phyloP scores from a whole-genome alignment of 805 yeast species.

The Ogataea methylovora region DNA sequence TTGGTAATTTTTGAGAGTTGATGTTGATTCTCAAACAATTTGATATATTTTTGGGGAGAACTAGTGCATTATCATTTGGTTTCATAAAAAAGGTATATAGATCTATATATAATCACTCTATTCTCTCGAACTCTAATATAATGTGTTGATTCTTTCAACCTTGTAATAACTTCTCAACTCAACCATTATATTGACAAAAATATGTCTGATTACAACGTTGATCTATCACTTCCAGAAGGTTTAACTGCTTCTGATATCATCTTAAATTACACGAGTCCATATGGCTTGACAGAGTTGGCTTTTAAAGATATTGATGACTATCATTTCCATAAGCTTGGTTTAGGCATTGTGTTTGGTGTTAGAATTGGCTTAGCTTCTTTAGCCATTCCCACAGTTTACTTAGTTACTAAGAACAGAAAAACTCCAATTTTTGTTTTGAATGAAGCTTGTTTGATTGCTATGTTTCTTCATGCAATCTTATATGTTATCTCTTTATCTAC shows the following conservation, averaged over 20 bases:
- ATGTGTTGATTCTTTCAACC: too few species aligned
- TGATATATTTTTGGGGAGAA: background rate
- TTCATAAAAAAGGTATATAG: too few species aligned
- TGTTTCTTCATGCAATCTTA: conserved; percentile 55
- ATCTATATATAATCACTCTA: too few species aligned
- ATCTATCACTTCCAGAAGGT: conserved; percentile 11
- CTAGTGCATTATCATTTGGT: too few species aligned
- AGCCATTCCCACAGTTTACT: conserved; percentile 34
- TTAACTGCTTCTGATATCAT: conserved; percentile 11
- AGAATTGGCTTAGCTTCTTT: conserved; percentile 52
- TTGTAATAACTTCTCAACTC: too few species aligned
- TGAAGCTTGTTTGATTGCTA: conserved; percentile 46
- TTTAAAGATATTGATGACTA: conserved; percentile 36
- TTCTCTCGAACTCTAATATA: too few species aligned
- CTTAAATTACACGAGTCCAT: conserved; percentile 34
- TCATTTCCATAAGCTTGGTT: conserved; percentile 24
- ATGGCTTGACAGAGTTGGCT: conserved; percentile 30
- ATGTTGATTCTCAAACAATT: background rate
- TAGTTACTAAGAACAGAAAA: conserved; percentile 43
- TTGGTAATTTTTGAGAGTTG: conserved; percentile 19
- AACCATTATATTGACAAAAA: too few species aligned
- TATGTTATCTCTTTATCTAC: conserved; percentile 48
- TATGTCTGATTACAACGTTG: conserved; percentile 3
- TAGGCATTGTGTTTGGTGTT: conserved; percentile 45
- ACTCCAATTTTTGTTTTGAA: conserved; percentile 75